Base-by-base conservation (phyloP, 2,329 filamentous ascomycete genomes). In the Penicillium sp. region DNA sequence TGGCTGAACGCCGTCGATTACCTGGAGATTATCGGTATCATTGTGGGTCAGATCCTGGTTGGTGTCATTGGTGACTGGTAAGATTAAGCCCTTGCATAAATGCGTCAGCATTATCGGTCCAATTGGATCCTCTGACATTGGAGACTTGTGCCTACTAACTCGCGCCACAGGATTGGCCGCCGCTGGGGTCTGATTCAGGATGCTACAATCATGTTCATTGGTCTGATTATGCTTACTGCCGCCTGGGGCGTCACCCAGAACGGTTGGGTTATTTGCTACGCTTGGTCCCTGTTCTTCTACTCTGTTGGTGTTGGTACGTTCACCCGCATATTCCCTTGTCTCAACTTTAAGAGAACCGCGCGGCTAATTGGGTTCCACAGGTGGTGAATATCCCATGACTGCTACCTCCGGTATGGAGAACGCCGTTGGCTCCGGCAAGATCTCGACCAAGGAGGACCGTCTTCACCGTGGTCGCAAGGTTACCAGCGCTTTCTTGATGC, bases 261-360 rank as follows among this genome's bases (percentile, higher is more conserved):
- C 73, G 93, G 93, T 70, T 98, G 94, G 94, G 91, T 98, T 60
- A 96, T 97, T 73, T 97, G 93, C 84, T 98, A 98, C 76, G 91
- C 90, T 63, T 96, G 91, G 90, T 92, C 92, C 42, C 85, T 98
- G 40, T 97, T 97, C 83, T 91, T 98, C 82, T 95, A 95, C 78
- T 87, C 89, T 72, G 84, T 89, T 53, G 83, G 83, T 71, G 83
- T 86, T 56, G 76, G 75, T 65, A 70, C 62, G 71, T 64, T 57
- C 25, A 26, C 43, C 30, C 55, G 22, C 6, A 28, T 30, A 22
- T 4, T 13, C 25, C 35, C 52, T 10, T 19, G 11, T 2, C 19
- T 13, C 6, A 4, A 33, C 33, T 2, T 16, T 7, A 5, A 14
- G n/a, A 38, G 8, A 40, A 53, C 11, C 42, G 35, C 52, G 38